A percentile compares a stretch with the other conserved stretches of the same genome.
Conservation (phyloP, 139 green algal genomes). For the Chlamydomonas applanata region DNA sequence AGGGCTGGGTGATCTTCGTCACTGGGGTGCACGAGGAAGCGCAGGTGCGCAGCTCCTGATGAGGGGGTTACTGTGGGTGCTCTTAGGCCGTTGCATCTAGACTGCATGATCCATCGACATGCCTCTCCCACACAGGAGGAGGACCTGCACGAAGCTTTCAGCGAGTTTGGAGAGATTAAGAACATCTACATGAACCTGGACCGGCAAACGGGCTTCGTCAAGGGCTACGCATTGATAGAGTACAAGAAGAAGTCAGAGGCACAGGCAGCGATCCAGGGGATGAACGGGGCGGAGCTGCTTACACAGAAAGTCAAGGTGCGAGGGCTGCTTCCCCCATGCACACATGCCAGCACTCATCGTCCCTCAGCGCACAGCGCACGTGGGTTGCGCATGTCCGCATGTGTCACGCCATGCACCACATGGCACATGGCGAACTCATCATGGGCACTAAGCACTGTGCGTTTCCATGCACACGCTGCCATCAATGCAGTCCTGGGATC, state of each 20-base stretch:
- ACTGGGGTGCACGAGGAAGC: constrained; percentile 94
- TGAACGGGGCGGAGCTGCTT: constrained; percentile 86
- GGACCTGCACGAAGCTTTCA: constrained; percentile 89
- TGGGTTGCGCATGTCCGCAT: no score
- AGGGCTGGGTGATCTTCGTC: constrained; percentile 94
- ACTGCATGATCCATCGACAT: no score
- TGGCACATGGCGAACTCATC: no score
- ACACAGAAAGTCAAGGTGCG: constrained; percentile 50
- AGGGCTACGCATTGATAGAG: constrained; percentile 95
- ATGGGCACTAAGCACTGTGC: no score
- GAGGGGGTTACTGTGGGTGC: not conserved
- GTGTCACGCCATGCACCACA: no score
- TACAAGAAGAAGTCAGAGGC: constrained; percentile 86
- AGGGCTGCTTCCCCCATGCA: no score
- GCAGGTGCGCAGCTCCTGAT: constrained; percentile 33
- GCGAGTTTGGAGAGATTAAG: constrained; percentile 92
- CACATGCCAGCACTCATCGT: no score
- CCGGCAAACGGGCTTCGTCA: constrained; percentile 89
- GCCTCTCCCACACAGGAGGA: no score
- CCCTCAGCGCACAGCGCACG: no score
- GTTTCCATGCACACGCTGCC: no score
- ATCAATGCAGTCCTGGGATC: no score
- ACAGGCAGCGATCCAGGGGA: constrained; percentile 75
- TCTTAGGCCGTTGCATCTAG: no score
- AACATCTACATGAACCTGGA: constrained; percentile 98